A percentile compares a stretch with the other conserved stretches of the same genome.
Evolutionary conservation across 1,284 basidiomycete genomes (phyloP).

Genomic region (Leccinum griseonigrum): DNA sequence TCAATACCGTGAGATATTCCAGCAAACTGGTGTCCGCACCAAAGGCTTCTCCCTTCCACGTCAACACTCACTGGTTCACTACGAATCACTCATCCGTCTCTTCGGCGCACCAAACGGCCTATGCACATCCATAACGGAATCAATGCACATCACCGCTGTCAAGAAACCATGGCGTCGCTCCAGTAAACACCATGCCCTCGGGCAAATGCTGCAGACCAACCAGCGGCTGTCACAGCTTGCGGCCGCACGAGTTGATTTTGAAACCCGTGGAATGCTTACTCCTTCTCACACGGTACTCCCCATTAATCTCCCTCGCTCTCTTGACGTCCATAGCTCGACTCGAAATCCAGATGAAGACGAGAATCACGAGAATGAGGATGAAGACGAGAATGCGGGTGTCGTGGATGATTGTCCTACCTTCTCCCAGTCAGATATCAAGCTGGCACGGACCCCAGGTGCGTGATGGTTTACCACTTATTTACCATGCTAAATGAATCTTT

Average conservation of each 20-base stretch:
- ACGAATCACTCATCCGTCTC: background rate
- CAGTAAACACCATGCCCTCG: background rate
- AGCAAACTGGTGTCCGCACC: background rate
- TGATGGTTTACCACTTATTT: background rate
- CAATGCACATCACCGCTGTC: background rate
- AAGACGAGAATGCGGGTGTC: background rate
- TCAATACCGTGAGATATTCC: background rate
- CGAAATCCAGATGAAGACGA: background rate
- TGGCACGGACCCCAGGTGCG: background rate
- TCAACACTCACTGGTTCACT: background rate
- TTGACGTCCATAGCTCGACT: background rate
- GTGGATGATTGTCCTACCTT: background rate
- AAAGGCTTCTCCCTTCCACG: background rate
- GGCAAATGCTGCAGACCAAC: background rate
- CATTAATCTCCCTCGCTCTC: background rate
- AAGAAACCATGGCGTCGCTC: background rate
- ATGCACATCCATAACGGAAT: background rate
- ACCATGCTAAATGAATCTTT: background rate
- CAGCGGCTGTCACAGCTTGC: background rate
- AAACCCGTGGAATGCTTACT: background rate
- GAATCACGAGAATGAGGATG: background rate
- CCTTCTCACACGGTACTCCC: background rate
- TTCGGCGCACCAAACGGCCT: background rate
- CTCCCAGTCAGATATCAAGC: background rate
- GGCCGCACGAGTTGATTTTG: background rate